These are phyloP conservation scores for Boletellus deceptivus DNA, from an alignment of 1,284 basidiomycete species.

Conservation along the genomic window DNA sequence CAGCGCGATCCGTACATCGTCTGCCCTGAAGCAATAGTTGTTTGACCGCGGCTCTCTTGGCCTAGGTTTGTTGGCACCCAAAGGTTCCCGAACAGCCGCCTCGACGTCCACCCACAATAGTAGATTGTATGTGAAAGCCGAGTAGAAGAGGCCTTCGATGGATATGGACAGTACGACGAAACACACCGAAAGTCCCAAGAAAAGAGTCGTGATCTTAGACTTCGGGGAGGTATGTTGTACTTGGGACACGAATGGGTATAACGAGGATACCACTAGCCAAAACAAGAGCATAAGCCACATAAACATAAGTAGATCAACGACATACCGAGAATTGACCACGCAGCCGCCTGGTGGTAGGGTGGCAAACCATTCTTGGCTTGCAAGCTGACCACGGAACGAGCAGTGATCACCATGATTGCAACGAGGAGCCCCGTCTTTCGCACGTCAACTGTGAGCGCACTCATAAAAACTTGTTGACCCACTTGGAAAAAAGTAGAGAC, in stretches of 20 bases:
- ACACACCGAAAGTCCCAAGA: constrained; percentile 73
- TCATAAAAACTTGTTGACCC: not conserved
- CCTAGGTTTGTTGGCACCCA: constrained; percentile 1
- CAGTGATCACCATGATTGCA: constrained; percentile 51
- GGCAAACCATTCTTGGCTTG: constrained; percentile 71
- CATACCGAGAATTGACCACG: constrained; percentile 70
- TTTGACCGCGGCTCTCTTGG: constrained; percentile 2
- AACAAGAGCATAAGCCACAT: constrained; percentile 4
- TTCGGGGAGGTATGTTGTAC: constrained; percentile 37
- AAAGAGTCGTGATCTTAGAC: constrained; percentile 57
- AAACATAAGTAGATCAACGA: not conserved
- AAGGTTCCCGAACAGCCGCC: constrained; percentile 36
- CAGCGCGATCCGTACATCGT: constrained; percentile 73
- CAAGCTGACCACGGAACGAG: constrained; percentile 57
- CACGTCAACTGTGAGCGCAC: not conserved
- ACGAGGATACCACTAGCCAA: constrained; percentile 49
- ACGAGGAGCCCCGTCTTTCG: constrained; percentile 42
- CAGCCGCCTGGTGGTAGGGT: constrained; percentile 54
- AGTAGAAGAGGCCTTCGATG: constrained; percentile 81
- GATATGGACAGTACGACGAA: constrained; percentile 83
- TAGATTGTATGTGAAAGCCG: constrained; percentile 63
- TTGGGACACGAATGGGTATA: constrained; percentile 48
- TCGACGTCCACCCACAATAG: constrained; percentile 75
- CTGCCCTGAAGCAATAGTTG: constrained; percentile 49
- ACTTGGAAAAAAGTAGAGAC: constrained; percentile 39